These are phyloP conservation scores for Eustoma russellianum DNA, from an alignment of 257 asterid genomes.

Conservation along the genomic window DNA sequence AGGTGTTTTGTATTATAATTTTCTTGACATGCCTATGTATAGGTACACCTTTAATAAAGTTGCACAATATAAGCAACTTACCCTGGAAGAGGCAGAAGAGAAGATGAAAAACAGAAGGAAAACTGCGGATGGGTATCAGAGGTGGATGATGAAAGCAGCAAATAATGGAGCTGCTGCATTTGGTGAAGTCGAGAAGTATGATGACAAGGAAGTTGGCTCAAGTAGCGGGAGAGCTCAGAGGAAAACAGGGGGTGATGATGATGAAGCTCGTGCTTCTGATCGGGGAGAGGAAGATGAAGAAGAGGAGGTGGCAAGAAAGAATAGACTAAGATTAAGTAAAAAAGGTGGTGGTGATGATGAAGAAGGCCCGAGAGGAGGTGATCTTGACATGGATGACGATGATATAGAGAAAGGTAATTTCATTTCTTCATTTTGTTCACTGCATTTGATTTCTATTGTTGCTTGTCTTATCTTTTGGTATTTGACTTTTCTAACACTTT, in stretches of 20 bases:
- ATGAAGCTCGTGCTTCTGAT: constrained; percentile 73
- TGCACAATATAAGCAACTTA: constrained; percentile 95
- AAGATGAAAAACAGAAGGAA: constrained; percentile 93
- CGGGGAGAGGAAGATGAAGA: constrained; percentile 96
- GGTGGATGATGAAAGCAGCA: constrained; percentile 99
- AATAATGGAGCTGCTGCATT: constrained; percentile 91
- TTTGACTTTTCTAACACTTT: background rate
- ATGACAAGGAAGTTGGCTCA: constrained; percentile 60
- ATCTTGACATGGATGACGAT: constrained; percentile 89
- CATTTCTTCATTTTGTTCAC: background rate
- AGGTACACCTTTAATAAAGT: constrained; percentile 98
- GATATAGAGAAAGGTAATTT: constrained; percentile 85
- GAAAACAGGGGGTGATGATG: constrained; percentile 68
- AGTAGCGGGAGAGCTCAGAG: constrained; percentile 74
- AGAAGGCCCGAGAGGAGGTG: constrained; percentile 98
- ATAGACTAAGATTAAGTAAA: constrained; percentile 56
- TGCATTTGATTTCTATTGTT: background rate
- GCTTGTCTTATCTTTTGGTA: no score
- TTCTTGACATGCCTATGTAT: background rate
- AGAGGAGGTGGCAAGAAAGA: constrained; percentile 67
- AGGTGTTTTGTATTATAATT: no score
- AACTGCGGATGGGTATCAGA: constrained; percentile 96
- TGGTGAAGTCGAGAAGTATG: constrained; percentile 78
- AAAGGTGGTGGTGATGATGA: constrained; percentile 79
- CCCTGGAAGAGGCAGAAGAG: constrained; percentile 99